phyloP scores from a whole-genome alignment of 371 early-diverging fungal genomes.

The Lichtheimia corymbifera region DNA sequence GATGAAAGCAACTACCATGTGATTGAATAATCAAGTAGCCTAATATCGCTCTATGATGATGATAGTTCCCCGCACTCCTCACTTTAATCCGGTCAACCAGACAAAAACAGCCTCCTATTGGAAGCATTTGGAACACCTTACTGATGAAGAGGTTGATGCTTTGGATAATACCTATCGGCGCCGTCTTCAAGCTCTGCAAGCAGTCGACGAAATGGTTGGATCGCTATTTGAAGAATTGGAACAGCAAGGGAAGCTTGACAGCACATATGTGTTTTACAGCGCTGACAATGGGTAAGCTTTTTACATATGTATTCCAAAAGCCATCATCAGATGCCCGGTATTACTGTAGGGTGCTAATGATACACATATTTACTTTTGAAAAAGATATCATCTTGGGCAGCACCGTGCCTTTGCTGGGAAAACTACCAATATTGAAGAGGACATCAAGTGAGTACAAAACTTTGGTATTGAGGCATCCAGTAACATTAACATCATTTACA shows the following conservation, averaged over 20 bases:
- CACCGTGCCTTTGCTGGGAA: constrained; percentile 66
- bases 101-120: constrained; percentile 59
- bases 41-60: constrained; percentile 10
- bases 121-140: constrained; percentile 44
- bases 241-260: constrained; percentile 56
- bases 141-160: constrained; percentile 31
- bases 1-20: background rate
- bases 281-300: constrained; percentile 60
- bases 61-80: constrained; percentile 59
- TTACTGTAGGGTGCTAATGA: background rate
- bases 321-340: background rate
- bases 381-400: constrained; percentile 62
- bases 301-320: too few species aligned
- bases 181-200: constrained; percentile 61
- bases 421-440: constrained; percentile 61
- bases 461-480: background rate
- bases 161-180: constrained; percentile 58
- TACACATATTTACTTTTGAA: too few species aligned
- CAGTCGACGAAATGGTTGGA: constrained; percentile 66
- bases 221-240: constrained; percentile 54
- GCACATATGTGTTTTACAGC: constrained; percentile 66
- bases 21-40: background rate
- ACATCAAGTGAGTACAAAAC: constrained; percentile 44
- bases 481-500: background rate
- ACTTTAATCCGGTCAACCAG: constrained; percentile 58